Evolutionary conservation across 2,329 filamentous ascomycete genomes (phyloP).

Genomic region (Cytospora mali): DNA sequence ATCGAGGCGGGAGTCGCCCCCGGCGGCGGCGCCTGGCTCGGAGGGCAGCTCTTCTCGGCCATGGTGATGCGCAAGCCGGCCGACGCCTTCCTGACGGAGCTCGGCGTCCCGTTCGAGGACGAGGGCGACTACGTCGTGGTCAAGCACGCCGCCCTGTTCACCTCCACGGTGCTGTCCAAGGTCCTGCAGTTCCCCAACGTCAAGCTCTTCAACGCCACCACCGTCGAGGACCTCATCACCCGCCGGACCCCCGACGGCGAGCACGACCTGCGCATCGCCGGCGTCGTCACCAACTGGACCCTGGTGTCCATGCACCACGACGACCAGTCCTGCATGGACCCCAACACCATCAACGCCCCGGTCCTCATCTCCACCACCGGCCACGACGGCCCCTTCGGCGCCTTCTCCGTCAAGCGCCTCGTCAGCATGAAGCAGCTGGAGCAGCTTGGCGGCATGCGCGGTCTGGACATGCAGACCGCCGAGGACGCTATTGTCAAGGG

Average conservation of each 20-base stretch:
- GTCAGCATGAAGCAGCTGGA: slow-evolving; percentile 85
- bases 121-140: slow-evolving; percentile 89
- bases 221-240: slow-evolving; percentile 91
- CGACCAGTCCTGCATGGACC: slow-evolving; percentile 94
- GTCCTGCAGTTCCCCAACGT: slow-evolving; percentile 86
- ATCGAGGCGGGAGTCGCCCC: slow-evolving; percentile 87
- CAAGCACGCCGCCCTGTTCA: slow-evolving; percentile 93
- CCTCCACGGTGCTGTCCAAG: slow-evolving; percentile 80
- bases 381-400: slow-evolving; percentile 88
- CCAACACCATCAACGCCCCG: slow-evolving; percentile 93
- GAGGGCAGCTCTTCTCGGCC: slow-evolving; percentile 90
- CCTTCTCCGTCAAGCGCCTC: slow-evolving; percentile 87
- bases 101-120: slow-evolving; percentile 85
- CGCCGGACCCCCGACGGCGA: slow-evolving; percentile 58
- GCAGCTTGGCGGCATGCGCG: slow-evolving; percentile 88
- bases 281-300: slow-evolving; percentile 96
- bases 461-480: slow-evolving; percentile 87
- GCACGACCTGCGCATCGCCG: slow-evolving; percentile 70
- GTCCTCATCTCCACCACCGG: slow-evolving; percentile 88
- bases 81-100: slow-evolving; percentile 77
- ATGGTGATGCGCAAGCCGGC: slow-evolving; percentile 96
- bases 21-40: slow-evolving; percentile 88
- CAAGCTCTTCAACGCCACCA: slow-evolving; percentile 94
- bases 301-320: slow-evolving; percentile 85
- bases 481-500: slow-evolving; percentile 94